Percentiles rank a stretch among this genome's conserved stretches.
These are phyloP conservation scores for Ceratobasidium theobromae DNA, from an alignment of 1,284 basidiomycete species.

Conservation along the genomic window DNA sequence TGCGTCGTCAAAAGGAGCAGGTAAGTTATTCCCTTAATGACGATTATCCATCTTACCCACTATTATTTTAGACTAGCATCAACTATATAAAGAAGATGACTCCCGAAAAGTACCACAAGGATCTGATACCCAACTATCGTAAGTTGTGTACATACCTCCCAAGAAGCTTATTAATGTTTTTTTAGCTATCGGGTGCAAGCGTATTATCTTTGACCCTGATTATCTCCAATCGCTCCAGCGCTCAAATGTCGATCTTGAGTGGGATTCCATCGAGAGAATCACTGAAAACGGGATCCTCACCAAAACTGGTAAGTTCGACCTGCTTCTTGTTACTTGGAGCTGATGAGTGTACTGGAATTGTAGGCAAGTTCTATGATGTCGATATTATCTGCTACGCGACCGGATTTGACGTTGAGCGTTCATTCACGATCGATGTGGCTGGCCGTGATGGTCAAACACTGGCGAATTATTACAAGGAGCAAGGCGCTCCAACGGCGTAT, in stretches of 20 bases:
- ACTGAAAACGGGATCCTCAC: background rate
- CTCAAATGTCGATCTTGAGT: constrained; percentile 55
- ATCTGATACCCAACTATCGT: constrained; percentile 14
- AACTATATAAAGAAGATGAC: background rate
- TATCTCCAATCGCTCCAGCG: constrained; percentile 54
- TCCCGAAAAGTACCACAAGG: constrained; percentile 18
- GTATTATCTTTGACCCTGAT: constrained; percentile 56
- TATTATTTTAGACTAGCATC: background rate
- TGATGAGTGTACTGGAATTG: background rate
- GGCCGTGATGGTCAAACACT: constrained; percentile 43
- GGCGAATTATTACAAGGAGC: constrained; percentile 47
- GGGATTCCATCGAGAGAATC: constrained; percentile 48
- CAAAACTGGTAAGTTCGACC: background rate
- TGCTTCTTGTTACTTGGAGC: background rate
- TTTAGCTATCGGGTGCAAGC: constrained; percentile 26
- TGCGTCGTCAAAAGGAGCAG: no score
- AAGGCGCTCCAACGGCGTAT: constrained; percentile 54
- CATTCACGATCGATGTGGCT: background rate
- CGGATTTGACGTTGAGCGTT: constrained; percentile 34
- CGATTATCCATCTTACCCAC: no score
- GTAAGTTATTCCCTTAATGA: no score
- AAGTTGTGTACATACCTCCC: constrained; percentile 29
- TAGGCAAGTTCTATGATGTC: constrained; percentile 22
- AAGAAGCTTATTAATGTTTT: background rate
- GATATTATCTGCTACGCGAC: constrained; percentile 34